Base-by-base conservation (phyloP, 2,329 filamentous ascomycete species). In the Penicillium sp. region DNA sequence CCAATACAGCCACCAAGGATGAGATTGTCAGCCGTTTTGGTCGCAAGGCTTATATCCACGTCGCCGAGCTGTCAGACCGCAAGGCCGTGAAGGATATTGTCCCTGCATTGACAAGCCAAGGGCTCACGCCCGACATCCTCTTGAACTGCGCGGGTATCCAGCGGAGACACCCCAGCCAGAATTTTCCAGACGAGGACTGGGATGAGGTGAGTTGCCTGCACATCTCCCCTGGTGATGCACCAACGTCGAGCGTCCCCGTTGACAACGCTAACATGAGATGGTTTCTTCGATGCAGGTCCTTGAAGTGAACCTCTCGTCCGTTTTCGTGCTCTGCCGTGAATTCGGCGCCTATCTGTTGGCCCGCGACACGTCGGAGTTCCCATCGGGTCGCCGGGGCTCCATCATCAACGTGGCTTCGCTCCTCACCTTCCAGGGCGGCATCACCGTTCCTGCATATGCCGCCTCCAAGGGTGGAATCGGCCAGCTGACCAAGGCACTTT, bases 131-230 rank as follows among this genome's bases (percentile, higher is more conserved):
- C 48, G 78, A 86, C 59, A 86, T 94, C 58, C 78, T 94, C 6
- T 71, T 94, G 54, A 94, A 90, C 70, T 91, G 86, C 68, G 89
- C 86, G 13, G 89, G 89, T 17, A 90, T 94, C 60, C 89, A 94
- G 66, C 77, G 81, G 47, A 77, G 88, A 10, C 85, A 93, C 64
- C 80, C 86, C 0, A 81, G 83, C 29, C 80, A 88, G 54, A 65
- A 77, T 43, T 94, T 94, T 60, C 87, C 87, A 0, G 79, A 85
- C 59, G 68, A 72, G 30, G 86, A 93, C 69, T 94, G 87, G 77
- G 77, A 84, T 58, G 79, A 84, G 57, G 79, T 79, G 41, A 35
- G 58, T 54, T 36, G 14, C n/a, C 27, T 25, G 14, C 23, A 29
- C 16, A n/a, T 30, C 31, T 2, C 16, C 33, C n/a, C n/a, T n/a